Evolutionary conservation across 2,329 filamentous ascomycete genomes (phyloP).

Genomic region (Neonectria ditissima): DNA sequence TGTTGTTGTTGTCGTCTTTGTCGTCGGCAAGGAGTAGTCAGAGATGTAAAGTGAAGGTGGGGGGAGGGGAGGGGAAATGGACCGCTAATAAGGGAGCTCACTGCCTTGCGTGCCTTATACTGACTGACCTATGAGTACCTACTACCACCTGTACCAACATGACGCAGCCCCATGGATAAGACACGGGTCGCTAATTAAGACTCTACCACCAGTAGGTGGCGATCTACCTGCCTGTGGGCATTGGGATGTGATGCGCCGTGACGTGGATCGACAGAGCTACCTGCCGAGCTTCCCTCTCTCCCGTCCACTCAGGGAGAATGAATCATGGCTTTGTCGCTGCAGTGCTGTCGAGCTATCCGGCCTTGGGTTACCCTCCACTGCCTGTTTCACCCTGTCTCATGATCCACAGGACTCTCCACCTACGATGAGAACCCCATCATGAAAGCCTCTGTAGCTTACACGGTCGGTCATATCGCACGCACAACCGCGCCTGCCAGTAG

Average conservation of each 20-base stretch:
- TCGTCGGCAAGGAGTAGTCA: background rate
- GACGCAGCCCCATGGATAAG: background rate
- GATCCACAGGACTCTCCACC: background rate
- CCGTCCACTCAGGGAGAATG: background rate
- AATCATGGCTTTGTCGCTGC: constrained; percentile 3
- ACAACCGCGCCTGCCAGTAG: background rate
- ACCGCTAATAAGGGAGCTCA: constrained; percentile 11
- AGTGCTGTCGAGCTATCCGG: background rate
- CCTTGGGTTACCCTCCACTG: too few species aligned
- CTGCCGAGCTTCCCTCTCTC: constrained; percentile 2
- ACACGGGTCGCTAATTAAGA: background rate
- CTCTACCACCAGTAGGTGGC: too few species aligned
- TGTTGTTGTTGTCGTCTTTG: constrained; percentile 4
- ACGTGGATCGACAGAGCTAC: constrained; percentile 32
- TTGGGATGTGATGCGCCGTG: constrained; percentile 22
- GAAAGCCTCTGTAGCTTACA: background rate
- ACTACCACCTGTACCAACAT: background rate
- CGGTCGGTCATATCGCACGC: too few species aligned
- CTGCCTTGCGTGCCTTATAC: background rate
- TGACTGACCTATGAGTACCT: background rate
- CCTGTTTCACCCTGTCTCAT: too few species aligned
- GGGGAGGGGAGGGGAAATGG: constrained; percentile 22
- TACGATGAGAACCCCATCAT: background rate
- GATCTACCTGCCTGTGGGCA: background rate
- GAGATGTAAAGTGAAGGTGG: background rate